A percentile compares a stretch with the other conserved stretches of the same genome.
Conservation (phyloP, 2,329 filamentous ascomycete genomes). For the Emydomyces testavorans region DNA sequence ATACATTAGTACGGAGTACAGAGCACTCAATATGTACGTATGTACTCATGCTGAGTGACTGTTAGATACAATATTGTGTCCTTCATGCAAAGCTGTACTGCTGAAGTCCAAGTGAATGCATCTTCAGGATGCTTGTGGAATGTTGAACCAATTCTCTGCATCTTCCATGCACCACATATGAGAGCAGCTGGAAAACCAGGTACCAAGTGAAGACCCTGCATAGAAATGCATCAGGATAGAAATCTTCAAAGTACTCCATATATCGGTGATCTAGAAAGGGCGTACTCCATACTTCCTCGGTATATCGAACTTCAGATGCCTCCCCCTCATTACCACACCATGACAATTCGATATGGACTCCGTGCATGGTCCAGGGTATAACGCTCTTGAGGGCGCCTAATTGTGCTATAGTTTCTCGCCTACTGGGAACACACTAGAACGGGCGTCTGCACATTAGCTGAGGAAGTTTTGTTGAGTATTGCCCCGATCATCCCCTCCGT, state of each 20-base stretch:
- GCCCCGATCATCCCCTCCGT: conserved; percentile 1
- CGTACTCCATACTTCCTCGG: background rate
- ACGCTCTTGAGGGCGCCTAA: background rate
- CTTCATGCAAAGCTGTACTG: too few relatives aligned
- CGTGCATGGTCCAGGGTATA: background rate
- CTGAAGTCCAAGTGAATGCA: background rate
- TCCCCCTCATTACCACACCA: conserved; percentile 4
- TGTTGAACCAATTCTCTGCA: background rate
- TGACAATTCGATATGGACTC: background rate
- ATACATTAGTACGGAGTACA: too few relatives aligned
- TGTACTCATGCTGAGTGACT: background rate
- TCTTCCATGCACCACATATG: background rate
- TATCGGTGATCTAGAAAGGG: background rate
- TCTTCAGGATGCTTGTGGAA: background rate
- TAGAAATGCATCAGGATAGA: background rate
- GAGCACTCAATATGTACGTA: background rate
- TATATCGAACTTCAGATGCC: background rate
- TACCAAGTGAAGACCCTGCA: background rate
- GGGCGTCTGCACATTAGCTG: background rate
- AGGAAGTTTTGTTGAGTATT: background rate
- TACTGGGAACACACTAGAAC: too few relatives aligned
- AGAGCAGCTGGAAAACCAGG: background rate
- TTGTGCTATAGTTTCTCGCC: background rate
- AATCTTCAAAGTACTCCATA: background rate
- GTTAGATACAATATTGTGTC: too few relatives aligned